Percentiles rank a stretch among this genome's conserved stretches.
Conservation (phyloP, 169 alveolate genomes). For the Cytauxzoon felis region DNA sequence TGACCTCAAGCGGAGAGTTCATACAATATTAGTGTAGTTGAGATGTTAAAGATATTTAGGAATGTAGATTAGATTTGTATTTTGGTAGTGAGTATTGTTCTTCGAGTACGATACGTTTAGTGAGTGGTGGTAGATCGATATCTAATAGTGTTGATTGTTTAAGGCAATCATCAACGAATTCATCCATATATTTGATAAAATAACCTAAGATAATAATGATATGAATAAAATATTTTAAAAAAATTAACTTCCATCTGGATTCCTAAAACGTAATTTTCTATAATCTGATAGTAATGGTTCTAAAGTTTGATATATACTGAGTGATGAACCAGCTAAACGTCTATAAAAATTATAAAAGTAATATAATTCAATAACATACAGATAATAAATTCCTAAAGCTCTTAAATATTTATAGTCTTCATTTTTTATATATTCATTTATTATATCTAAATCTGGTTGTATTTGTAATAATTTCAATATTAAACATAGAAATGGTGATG, state of each 20-base stretch:
- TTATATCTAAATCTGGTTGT: conserved; percentile 91
- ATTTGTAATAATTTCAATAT: conserved; percentile 93
- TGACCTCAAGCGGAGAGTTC: no score
- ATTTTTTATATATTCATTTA: conserved; percentile 91
- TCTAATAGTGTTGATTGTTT: conserved; percentile 83
- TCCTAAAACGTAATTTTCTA: conserved; percentile 88
- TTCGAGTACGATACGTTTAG: conserved; percentile 86
- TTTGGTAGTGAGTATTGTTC: conserved; percentile 72
- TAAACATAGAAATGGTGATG: conserved; percentile 92
- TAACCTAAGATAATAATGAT: conserved; percentile 30
- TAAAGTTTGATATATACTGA: conserved; percentile 66
- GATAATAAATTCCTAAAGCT: conserved; percentile 93
- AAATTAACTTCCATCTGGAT: conserved; percentile 82
- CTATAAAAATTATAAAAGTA: conserved; percentile 7
- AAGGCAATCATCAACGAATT: conserved; percentile 91
- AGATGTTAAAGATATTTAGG: no score
- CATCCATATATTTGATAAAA: conserved; percentile 91
- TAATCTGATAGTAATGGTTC: conserved; percentile 95
- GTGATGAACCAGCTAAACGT: conserved; percentile 76
- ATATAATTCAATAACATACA: conserved; percentile 39
- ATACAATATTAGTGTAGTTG: no score
- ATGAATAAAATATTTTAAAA: conserved; percentile 1
- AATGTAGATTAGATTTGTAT: conserved; percentile 27
- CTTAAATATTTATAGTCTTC: conserved; percentile 93
- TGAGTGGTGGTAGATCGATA: conserved; percentile 89